A percentile compares a stretch with the other conserved stretches of the same genome.
Conservation (phyloP, 2,329 filamentous ascomycete genomes). For the Chrysosporium queenslandicum region DNA sequence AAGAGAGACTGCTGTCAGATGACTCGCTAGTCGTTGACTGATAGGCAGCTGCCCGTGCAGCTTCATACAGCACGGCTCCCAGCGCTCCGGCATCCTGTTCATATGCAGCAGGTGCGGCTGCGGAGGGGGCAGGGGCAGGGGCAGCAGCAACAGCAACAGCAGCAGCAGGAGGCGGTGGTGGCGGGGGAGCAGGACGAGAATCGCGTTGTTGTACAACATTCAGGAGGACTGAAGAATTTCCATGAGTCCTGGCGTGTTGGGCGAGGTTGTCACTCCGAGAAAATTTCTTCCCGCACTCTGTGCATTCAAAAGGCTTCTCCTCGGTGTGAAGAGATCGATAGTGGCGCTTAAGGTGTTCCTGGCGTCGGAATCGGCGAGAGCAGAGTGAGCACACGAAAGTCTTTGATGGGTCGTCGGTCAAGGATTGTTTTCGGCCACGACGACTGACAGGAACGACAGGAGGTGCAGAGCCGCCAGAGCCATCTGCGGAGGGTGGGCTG, state of each 20-base stretch:
- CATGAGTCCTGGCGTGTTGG: conserved; percentile 90
- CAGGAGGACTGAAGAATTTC: conserved; percentile 82
- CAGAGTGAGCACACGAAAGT: conserved; percentile 95
- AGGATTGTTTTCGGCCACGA: conserved; percentile 92
- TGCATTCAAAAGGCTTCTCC: conserved; percentile 97
- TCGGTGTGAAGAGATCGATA: conserved; percentile 96
- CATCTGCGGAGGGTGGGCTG: conserved; percentile 40
- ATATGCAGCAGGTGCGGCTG: conserved; percentile 22
- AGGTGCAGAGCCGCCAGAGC: conserved; percentile 28
- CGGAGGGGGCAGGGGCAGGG: too few relatives aligned
- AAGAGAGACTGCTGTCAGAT: conserved; percentile 30
- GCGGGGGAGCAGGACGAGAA: conserved; percentile 33
- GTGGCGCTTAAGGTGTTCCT: conserved; percentile 97
- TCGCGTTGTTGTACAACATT: conserved; percentile 69
- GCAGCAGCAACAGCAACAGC: too few relatives aligned
- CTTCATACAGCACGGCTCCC: conserved; percentile 72
- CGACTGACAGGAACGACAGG: conserved; percentile 58
- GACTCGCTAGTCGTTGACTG: conserved; percentile 41
- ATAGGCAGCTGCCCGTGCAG: conserved; percentile 61
- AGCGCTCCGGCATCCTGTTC: conserved; percentile 55
- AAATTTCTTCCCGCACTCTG: conserved; percentile 98
- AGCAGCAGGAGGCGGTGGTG: conserved; percentile 14
- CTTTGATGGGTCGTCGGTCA: conserved; percentile 96
- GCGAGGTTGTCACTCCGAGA: conserved; percentile 94
- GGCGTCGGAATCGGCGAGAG: conserved; percentile 91